These are phyloP conservation scores for Colletotrichum sp. DNA, from an alignment of 2,329 filamentous ascomycete genomes.

Conservation along the genomic window DNA sequence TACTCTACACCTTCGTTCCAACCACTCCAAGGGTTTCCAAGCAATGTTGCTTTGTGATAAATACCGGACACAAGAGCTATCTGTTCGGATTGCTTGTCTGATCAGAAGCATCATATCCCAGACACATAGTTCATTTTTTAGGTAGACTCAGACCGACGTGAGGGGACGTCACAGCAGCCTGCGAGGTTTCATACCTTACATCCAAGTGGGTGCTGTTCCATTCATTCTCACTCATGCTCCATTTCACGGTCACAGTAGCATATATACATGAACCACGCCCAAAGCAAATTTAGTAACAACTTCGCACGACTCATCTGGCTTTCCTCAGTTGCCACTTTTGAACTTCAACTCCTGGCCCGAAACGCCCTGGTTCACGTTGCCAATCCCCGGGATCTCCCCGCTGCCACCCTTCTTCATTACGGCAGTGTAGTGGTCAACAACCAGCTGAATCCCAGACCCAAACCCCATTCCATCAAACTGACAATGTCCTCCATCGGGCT, in stretches of 20 bases:
- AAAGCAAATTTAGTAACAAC: neutral
- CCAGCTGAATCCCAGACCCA: conserved; percentile 58
- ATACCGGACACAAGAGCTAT: no score
- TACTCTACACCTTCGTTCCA: no score
- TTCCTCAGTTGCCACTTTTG: neutral
- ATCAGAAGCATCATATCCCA: no score
- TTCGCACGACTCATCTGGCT: neutral
- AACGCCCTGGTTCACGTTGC: conserved; percentile 51
- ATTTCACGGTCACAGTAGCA: neutral
- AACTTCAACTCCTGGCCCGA: conserved; percentile 52
- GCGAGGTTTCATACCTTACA: no score
- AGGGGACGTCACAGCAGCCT: no score
- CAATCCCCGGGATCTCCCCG: conserved; percentile 54
- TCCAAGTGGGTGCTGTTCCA: no score
- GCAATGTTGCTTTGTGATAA: no score
- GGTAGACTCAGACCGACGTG: no score
- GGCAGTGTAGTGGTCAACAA: conserved; percentile 55
- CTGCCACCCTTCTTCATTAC: conserved; percentile 59
- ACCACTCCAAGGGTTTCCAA: no score
- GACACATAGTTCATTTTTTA: no score
- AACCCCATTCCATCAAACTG: conserved; percentile 61
- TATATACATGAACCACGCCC: neutral
- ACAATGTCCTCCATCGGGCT: conserved; percentile 61
- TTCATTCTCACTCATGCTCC: neutral
- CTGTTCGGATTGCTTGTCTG: no score